Evolutionary conservation across 352 stramenopile species (phyloP).

Genomic region (Globisporangium canariense): DNA sequence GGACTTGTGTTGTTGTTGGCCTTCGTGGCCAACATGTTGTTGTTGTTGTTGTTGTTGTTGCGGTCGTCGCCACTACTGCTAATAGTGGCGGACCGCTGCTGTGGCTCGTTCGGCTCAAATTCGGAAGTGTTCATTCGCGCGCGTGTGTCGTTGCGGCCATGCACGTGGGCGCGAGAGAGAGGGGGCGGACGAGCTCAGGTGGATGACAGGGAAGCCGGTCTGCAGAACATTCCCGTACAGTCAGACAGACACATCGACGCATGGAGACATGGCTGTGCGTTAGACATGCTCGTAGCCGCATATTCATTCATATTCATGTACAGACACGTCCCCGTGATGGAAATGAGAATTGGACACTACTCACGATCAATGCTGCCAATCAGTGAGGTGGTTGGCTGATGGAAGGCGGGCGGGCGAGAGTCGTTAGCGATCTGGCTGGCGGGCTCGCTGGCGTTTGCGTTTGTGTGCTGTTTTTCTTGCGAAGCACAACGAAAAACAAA

Average conservation of each 20-base stretch:
- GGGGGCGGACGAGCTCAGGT: background rate
- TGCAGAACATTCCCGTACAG: no score
- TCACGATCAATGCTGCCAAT: background rate
- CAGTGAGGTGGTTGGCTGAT: constrained; percentile 5
- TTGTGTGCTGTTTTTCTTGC: background rate
- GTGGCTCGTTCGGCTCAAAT: constrained; percentile 15
- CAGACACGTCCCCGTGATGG: no score
- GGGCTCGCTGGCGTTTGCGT: background rate
- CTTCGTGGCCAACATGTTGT: background rate
- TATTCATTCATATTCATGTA: background rate
- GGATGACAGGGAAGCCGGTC: no score
- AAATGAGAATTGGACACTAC: background rate
- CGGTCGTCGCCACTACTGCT: constrained; percentile 3
- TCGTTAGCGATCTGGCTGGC: constrained; percentile 1
- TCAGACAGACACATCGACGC: no score
- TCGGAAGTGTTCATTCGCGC: constrained; percentile 22
- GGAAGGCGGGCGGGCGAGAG: background rate
- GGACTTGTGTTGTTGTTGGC: constrained; percentile 8
- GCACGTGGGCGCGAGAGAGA: background rate
- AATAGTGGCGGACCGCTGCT: background rate
- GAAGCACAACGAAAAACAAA: constrained; percentile 15
- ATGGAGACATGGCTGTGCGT: no score
- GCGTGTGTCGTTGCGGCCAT: background rate
- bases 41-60: constrained; percentile 4
- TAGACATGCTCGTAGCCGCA: no score